Base-by-base conservation (phyloP, 1,139 yeast genomes). In the Yamadazyma trypodendri region DNA sequence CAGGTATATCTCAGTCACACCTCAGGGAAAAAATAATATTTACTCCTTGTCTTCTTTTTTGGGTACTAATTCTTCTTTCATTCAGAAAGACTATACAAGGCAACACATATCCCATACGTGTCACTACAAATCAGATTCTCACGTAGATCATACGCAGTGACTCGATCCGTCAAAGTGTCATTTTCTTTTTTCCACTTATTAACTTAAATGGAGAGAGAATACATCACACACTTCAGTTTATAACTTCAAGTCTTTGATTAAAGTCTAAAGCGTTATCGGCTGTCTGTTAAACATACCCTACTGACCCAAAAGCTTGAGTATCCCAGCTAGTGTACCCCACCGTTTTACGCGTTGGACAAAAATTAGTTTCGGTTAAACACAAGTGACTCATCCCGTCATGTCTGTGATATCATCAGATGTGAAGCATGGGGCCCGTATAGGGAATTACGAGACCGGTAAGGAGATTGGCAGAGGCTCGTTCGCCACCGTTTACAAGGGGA, bases 401-500 rank as follows among this genome's bases (percentile, higher is more conserved):
- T 42, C 46, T 6, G 38, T 42, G 22, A 39, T 38, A 31, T 42
- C 48, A 12, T 33, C 41, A 7, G 29, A 27, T 9, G 4, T 18
- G 39, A 39, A 31, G 37, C 32, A 13, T 11, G 24, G 29, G 20
- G 31, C 18, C 15, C 31, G 41, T 25, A 41, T 49, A 8, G 75
- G 75, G 3, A 50, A 56, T 22, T 71, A 71, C 44, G 58, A 60
- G 17, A 56, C 70, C 9, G 76, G 75, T 12, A 70, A 71, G 9
- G 74, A 69, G 45, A 71, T 71, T 32, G 77, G 77, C n/a, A 69
- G 68, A 49, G 77, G 77, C 6, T 68, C 75, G 5, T 71, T 71
- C 51, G 77, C 77, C 56, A 68, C 73, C 36, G 77, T 71, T 30
- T 71, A 70, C 55, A 71, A 70, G 52, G 65, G 75, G 46, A 60